Conservation (phyloP, 768 basidiomycete species). For the Lactifluus piperatus region DNA sequence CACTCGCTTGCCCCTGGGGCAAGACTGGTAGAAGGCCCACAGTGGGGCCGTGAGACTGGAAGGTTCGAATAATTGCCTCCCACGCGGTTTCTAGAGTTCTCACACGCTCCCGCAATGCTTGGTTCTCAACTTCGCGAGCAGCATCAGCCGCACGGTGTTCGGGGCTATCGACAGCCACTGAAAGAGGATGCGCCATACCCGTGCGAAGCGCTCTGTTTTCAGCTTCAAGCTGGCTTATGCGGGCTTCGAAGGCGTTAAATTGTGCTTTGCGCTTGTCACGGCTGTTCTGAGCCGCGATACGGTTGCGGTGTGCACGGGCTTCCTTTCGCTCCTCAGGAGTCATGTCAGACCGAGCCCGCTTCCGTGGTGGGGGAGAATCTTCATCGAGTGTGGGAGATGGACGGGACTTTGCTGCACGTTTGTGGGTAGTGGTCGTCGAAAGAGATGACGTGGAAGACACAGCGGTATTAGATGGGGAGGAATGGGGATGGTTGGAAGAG, state of each 20-base stretch:
- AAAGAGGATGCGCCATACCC: slow-evolving; percentile 30
- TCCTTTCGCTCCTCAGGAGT: slow-evolving; percentile 76
- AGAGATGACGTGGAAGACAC: slow-evolving; percentile 11
- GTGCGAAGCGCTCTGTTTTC: slow-evolving; percentile 74
- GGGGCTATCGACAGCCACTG: slow-evolving; percentile 23
- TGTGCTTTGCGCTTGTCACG: slow-evolving; percentile 87
- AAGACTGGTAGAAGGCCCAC: slow-evolving; percentile 33
- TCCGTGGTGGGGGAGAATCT: slow-evolving; percentile 44
- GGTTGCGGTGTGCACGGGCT: slow-evolving; percentile 83
- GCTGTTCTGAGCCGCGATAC: slow-evolving; percentile 89
- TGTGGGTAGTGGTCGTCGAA: not conserved
- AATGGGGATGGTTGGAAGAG: not conserved
- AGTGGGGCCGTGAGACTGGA: slow-evolving; percentile 59
- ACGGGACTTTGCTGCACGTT: slow-evolving; percentile 18
- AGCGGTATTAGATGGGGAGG: slow-evolving; percentile 1
- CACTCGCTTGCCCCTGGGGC: slow-evolving; percentile 10
- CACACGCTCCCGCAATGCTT: slow-evolving; percentile 67
- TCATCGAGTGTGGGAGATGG: slow-evolving; percentile 11
- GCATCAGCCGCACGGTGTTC: slow-evolving; percentile 32
- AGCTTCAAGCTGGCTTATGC: slow-evolving; percentile 80
- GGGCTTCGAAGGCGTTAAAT: slow-evolving; percentile 84
- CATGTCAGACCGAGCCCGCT: slow-evolving; percentile 57
- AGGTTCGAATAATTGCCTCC: slow-evolving; percentile 70
- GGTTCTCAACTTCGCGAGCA: slow-evolving; percentile 55
- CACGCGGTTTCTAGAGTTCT: slow-evolving; percentile 73